Conservation (phyloP, 2,329 filamentous ascomycete species). For the Colletotrichum salicis region DNA sequence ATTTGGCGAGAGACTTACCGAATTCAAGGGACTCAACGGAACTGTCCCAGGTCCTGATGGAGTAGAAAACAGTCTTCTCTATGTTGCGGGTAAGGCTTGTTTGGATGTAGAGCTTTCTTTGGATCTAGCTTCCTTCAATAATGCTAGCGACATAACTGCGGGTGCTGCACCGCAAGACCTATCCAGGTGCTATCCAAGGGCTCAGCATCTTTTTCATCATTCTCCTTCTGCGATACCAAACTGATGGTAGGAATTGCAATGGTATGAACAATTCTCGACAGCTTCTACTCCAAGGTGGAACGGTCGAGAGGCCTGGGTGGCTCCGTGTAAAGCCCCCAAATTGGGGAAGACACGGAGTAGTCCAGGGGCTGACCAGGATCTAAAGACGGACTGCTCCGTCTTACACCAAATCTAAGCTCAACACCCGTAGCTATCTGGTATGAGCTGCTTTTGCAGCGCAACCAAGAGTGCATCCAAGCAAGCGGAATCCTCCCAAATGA, state of each 20-base stretch:
- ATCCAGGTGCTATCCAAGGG: neutral
- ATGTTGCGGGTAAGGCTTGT: neutral
- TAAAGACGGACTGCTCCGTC: slow-evolving; percentile 3
- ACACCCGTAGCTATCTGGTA: neutral
- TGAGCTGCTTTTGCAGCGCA: neutral
- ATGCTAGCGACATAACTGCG: slow-evolving; percentile 4
- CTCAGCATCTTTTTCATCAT: slow-evolving; percentile 9
- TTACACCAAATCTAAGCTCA: neutral
- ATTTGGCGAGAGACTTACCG: neutral
- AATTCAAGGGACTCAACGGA: slow-evolving; percentile 39
- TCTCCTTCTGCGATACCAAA: neutral
- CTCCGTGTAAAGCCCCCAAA: neutral
- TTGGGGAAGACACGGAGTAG: slow-evolving; percentile 4
- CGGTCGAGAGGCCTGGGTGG: neutral
- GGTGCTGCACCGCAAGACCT: neutral
- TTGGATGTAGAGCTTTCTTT: neutral
- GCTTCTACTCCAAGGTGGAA: neutral
- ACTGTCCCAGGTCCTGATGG: slow-evolving; percentile 10
- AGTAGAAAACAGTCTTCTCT: slow-evolving; percentile 11
- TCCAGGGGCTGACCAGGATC: neutral
- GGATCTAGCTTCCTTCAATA: neutral
- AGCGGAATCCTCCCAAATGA: neutral
- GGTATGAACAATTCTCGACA: neutral
- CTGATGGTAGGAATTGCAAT: neutral
- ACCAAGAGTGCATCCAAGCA: neutral